These are phyloP conservation scores for Pythium aristosporum DNA, from an alignment of 352 stramenopile genomes.

Conservation along the genomic window DNA sequence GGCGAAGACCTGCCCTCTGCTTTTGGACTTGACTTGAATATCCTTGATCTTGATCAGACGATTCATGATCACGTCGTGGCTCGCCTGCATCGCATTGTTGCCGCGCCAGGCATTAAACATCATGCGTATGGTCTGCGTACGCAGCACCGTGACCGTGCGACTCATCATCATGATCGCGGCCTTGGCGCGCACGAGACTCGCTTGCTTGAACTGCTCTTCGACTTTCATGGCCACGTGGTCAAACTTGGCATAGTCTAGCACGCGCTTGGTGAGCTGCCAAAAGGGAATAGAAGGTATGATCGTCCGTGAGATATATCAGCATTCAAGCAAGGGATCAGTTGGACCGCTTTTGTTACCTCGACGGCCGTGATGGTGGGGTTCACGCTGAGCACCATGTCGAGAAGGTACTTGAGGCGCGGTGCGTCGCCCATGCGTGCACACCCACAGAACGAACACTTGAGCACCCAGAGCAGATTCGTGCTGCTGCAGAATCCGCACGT, in stretches of 20 bases:
- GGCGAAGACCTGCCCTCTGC: constrained; percentile 45
- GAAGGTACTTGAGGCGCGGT: constrained; percentile 70
- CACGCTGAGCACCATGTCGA: constrained; percentile 77
- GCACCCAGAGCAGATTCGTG: constrained; percentile 63
- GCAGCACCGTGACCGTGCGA: constrained; percentile 50
- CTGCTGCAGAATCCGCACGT: constrained; percentile 70
- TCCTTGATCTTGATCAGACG: constrained; percentile 71
- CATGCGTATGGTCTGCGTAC: constrained; percentile 71
- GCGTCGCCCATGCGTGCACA: constrained; percentile 71
- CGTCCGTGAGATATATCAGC: constrained; percentile 1
- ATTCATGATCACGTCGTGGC: constrained; percentile 54
- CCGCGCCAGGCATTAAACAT: constrained; percentile 77
- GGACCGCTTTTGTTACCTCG: constrained; percentile 29
- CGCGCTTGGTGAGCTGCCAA: constrained; percentile 56
- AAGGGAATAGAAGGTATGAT: not conserved
- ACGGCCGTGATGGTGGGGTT: constrained; percentile 58
- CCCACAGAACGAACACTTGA: constrained; percentile 71
- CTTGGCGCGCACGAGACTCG: constrained; percentile 70
- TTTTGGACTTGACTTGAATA: constrained; percentile 45
- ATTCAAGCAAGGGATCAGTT: not conserved
- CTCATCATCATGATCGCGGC: constrained; percentile 85
- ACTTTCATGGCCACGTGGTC: constrained; percentile 73
- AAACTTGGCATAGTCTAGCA: constrained; percentile 80
- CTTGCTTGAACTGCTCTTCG: constrained; percentile 75
- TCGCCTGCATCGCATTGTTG: constrained; percentile 42